Base-by-base conservation (phyloP, 2,329 filamentous ascomycete species). In the Bisporella sp. region DNA sequence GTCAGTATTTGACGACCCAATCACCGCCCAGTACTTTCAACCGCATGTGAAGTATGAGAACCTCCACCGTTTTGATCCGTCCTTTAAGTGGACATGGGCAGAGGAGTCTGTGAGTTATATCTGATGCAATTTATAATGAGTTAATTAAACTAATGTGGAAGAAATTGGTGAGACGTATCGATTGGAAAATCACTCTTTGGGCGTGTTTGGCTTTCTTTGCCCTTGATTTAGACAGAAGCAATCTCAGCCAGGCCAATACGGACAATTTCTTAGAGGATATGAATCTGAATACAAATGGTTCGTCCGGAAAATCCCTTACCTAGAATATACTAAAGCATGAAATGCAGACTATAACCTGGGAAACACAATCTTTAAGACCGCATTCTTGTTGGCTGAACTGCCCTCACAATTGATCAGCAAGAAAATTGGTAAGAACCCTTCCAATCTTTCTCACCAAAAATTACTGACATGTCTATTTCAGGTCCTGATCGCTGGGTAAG, bases 211-310 rank as follows among this genome's bases (percentile, higher is more conserved):
- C 21, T 21, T 83, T 84, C 62, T 81, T 82, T 53, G 76, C 74
- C 3, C 69, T 84, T 4, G 76, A 84, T 55, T 68, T 82, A 31
- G 79, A 84, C 64, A 70, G 81, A 31, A 75, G 75, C 31, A 84
- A 84, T 57, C 69, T 84, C 6, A 56, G 55, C 4, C 79, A 81
- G 59, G 81, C 79, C 6, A 68, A 80, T 11, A 78, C 77, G 0
- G 80, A 82, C 60, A 82, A 80, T 50, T 73, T 85, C 68, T 67
- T 85, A 4, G 67, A 65, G 54, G 82, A 81, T 47, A 61, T 74
- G 7, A 58, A 64, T 1, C 39, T 57, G 12, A 53, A 35, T 13
- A 73, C 70, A 1, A 70, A 75, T 62, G 75, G 57, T 59, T 45
- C n/a, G 48, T 33, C 13, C 4, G 6, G 3, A 9, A 13, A 4